phyloP scores from a whole-genome alignment of 1,139 yeast genomes.

The Blastobotrys malaysiensis region DNA sequence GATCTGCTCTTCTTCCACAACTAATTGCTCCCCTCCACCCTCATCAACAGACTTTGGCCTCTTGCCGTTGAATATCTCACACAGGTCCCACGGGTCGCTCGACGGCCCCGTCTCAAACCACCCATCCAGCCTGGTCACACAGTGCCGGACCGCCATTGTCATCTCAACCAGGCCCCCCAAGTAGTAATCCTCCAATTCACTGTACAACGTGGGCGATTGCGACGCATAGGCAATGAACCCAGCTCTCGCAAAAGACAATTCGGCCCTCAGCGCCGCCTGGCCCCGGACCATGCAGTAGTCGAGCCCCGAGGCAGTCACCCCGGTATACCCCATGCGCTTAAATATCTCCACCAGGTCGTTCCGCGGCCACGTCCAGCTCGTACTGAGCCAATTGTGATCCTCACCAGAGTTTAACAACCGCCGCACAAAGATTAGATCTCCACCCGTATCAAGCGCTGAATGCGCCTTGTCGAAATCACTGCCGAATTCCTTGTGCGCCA shows the following conservation, averaged over 20 bases:
- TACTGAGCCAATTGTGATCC: conserved; percentile 29
- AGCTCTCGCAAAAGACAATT: conserved; percentile 32
- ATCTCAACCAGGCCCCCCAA: conserved; percentile 50
- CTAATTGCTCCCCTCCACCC: no score
- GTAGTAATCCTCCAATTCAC: conserved; percentile 42
- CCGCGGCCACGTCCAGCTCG: conserved; percentile 43
- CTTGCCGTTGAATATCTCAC: conserved; percentile 36
- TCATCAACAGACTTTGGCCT: neutral
- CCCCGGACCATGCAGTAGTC: conserved; percentile 49
- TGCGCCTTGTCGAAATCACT: conserved; percentile 47
- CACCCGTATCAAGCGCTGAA: conserved; percentile 49
- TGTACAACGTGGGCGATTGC: conserved; percentile 41
- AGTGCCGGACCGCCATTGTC: conserved; percentile 35
- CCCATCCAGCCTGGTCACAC: conserved; percentile 33
- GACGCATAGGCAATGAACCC: conserved; percentile 32
- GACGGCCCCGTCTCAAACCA: conserved; percentile 39
- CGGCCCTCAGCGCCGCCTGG: conserved; percentile 42
- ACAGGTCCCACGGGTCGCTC: conserved; percentile 40
- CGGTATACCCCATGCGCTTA: conserved; percentile 30
- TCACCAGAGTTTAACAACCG: conserved; percentile 32
- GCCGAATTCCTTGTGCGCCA: conserved; percentile 46
- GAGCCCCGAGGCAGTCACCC: conserved; percentile 28
- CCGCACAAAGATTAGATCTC: conserved; percentile 46
- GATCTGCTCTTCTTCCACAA: no score
- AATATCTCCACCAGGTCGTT: conserved; percentile 38